These are phyloP conservation scores for Penicillium italicum DNA, from an alignment of 2,329 filamentous ascomycete genomes.

Conservation along the genomic window DNA sequence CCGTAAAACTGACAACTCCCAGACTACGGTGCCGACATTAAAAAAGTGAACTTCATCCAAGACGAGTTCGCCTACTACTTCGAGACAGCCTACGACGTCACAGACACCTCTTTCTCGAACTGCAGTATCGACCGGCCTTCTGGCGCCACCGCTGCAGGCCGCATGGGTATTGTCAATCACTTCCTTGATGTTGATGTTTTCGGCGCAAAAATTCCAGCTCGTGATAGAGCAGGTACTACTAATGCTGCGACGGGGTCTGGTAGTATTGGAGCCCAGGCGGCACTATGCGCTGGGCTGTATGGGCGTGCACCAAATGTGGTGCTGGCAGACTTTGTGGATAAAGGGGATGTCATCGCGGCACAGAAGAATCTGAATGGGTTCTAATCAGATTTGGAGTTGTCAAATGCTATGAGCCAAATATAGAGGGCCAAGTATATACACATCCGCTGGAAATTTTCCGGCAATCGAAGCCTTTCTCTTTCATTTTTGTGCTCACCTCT, in stretches of 20 bases:
- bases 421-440: no score
- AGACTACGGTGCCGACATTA: conserved; percentile 43
- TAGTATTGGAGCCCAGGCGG: conserved; percentile 44
- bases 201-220: conserved; percentile 44
- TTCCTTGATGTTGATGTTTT: conserved; percentile 45
- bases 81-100: conserved; percentile 46
- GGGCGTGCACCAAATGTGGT: conserved; percentile 42
- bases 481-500: background rate
- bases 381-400: background rate
- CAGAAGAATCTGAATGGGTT: conserved; percentile 42
- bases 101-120: conserved; percentile 39
- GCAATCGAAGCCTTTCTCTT: background rate
- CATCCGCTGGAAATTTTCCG: no score
- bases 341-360: conserved; percentile 43
- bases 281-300: conserved; percentile 39
- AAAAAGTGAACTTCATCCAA: conserved; percentile 42
- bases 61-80: conserved; percentile 46
- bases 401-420: background rate
- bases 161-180: conserved; percentile 51
- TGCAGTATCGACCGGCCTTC: conserved; percentile 46
- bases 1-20: background rate
- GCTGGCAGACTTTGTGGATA: conserved; percentile 46
- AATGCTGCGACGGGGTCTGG: conserved; percentile 43
- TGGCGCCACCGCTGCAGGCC: conserved; percentile 35
- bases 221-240: conserved; percentile 37